phyloP scores from a whole-genome alignment of 768 basidiomycete genomes.

The Tulasnella sp. region DNA sequence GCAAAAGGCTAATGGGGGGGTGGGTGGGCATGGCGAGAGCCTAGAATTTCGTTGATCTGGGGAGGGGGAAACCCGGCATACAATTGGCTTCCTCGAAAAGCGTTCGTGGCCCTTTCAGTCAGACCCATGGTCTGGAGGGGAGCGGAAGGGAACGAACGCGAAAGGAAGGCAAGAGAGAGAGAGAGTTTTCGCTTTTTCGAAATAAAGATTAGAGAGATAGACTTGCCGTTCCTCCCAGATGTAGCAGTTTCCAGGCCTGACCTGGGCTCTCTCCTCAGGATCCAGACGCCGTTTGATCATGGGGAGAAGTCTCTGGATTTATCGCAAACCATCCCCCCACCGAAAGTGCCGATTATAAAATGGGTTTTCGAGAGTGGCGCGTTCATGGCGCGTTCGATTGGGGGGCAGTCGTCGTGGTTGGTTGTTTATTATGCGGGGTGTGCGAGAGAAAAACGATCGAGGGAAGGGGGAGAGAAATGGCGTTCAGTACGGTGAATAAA shows the following conservation, averaged over 20 bases:
- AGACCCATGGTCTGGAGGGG: not conserved
- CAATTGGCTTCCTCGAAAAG: no score
- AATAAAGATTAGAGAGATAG: not conserved
- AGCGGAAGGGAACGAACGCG: no score
- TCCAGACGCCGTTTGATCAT: constrained; percentile 78
- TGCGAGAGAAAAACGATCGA: not conserved
- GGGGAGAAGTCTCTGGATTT: constrained; percentile 47
- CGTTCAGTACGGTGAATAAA: not conserved
- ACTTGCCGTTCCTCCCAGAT: constrained; percentile 26
- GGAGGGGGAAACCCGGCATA: no score
- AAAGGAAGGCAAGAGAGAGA: not conserved
- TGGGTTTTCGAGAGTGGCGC: not conserved
- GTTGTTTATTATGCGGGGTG: not conserved
- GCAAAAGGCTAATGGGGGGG: not conserved
- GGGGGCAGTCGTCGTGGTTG: not conserved
- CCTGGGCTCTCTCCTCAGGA: constrained; percentile 60
- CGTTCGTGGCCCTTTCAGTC: no score
- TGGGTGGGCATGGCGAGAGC: not conserved
- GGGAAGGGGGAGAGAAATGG: not conserved
- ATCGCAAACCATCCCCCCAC: not conserved
- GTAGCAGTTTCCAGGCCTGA: constrained; percentile 22
- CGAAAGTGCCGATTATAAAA: not conserved
- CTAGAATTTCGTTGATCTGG: not conserved
- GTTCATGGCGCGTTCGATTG: not conserved
- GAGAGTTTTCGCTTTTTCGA: not conserved